Evolutionary conservation across 2,329 filamentous ascomycete genomes (phyloP), one percentile per base, ranked within the genome.

Genomic region (Pseudopyrenochaeta lycopersici): DNA sequence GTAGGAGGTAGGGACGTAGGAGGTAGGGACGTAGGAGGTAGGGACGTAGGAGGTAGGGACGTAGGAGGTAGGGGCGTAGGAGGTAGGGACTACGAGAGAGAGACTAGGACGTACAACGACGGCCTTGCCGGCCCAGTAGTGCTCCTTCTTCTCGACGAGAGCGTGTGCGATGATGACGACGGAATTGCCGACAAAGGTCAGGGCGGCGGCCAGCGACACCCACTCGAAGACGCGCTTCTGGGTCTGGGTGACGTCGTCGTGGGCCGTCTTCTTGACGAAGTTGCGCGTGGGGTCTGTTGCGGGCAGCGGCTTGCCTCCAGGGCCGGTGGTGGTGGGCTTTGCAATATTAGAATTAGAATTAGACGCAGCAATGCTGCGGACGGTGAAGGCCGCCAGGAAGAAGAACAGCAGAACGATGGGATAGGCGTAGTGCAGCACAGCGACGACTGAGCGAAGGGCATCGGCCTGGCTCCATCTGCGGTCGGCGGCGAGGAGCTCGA

Each of bases 261-360:
- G 73, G 46, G 73, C 73, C 55, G 79, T 76, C 65, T 81, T 80
- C 60, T 79, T 79, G 72, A 81, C 69, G 52, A 71, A 65, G 67
- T 75, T 69, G 66, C 64, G 73, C 45, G 72, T 76, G 60, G 75
- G 77, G 66, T 77, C 80, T 69, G 76, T 86, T 71, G 87, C 90
- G 54, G 92, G 92, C 48, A 97, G 81, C 30, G 92, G 92, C 74
- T 96, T 93, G 63, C 93, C 94, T 50, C 91, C 93, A 1, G 93
- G 92, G n/a, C 93, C 93, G 47, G 83, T 87, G 61, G 85, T 83
- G 54, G 77, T 73, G 36, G 77, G 71, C 65, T 80, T 73, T 40
- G 78, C 74, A 58, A 76, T 75, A 58, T 80, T 77, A 63, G 78
- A 78, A 69, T 74, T 76, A 53, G 65, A 63, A 60, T 74, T 81